Conservation (phyloP, 176 grass and related monocot species). For the Neostapfia colusana region DNA sequence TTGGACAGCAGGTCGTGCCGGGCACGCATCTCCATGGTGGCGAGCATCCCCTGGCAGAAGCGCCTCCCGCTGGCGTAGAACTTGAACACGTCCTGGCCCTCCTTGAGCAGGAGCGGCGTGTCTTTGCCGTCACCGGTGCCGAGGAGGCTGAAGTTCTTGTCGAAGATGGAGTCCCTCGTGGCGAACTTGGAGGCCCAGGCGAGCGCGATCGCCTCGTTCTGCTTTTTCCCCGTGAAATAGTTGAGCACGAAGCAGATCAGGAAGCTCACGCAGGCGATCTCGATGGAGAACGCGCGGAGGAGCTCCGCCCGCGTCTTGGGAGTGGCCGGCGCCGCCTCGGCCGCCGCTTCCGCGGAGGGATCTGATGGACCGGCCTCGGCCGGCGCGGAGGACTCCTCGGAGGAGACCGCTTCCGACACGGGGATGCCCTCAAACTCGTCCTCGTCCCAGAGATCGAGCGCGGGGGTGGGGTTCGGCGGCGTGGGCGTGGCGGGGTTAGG, state of each 20-base stretch:
- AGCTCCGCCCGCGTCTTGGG: constrained; percentile 27
- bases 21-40: constrained; percentile 89
- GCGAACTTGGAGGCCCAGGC: constrained; percentile 94
- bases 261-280: constrained; percentile 85
- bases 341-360: constrained; percentile 32
- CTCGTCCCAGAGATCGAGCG: constrained; percentile 90
- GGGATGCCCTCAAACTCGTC: constrained; percentile 99
- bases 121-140: constrained; percentile 88
- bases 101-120: constrained; percentile 87
- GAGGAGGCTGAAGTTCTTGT: constrained; percentile 96
- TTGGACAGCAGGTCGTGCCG: constrained; percentile 83
- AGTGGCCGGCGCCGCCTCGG: constrained; percentile 37
- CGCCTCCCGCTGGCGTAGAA: constrained; percentile 95
- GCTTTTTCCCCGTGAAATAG: constrained; percentile 85
- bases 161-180: constrained; percentile 79
- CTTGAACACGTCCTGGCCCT: constrained; percentile 96
- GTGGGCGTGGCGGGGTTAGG: constrained; percentile 42
- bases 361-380: constrained; percentile 34
- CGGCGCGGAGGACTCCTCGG: constrained; percentile 24
- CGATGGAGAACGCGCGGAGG: constrained; percentile 61
- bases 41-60: constrained; percentile 90
- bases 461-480: constrained; percentile 34
- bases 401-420: constrained; percentile 16
- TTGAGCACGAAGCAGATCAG: constrained; percentile 94
- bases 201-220: constrained; percentile 87